A percentile compares a stretch with the other conserved stretches of the same genome.
phyloP scores from a whole-genome alignment of 805 yeast species.

The Starmerella vaccinii region DNA sequence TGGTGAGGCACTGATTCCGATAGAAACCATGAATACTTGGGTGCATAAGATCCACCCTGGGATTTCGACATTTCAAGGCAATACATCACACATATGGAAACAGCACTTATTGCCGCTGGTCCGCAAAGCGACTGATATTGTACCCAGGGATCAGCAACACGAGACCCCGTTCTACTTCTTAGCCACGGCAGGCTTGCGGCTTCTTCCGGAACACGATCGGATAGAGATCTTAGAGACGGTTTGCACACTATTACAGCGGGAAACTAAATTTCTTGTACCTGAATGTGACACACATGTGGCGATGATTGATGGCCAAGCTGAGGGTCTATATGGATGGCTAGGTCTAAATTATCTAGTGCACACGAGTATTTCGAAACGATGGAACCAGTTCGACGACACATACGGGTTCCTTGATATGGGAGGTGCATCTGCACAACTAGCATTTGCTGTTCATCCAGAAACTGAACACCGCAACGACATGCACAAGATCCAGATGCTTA shows the following conservation, averaged over 20 bases:
- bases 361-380: constrained; percentile 36
- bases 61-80: constrained; percentile 54
- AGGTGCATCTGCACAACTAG: constrained; percentile 94
- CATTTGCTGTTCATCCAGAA: constrained; percentile 61
- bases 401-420: constrained; percentile 99
- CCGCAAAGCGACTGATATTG: constrained; percentile 54
- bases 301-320: constrained; percentile 87
- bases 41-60: constrained; percentile 71
- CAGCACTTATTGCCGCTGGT: constrained; percentile 59
- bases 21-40: constrained; percentile 59
- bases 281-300: constrained; percentile 63
- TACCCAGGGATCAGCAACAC: constrained; percentile 50
- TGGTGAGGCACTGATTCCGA: constrained; percentile 52
- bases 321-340: constrained; percentile 93
- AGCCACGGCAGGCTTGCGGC: constrained; percentile 96
- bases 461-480: constrained; percentile 56
- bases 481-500: constrained; percentile 53
- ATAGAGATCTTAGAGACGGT: constrained; percentile 46
- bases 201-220: constrained; percentile 49
- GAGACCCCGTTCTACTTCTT: constrained; percentile 81
- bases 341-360: constrained; percentile 70
- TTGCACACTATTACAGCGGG: constrained; percentile 45
- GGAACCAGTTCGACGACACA: constrained; percentile 31
- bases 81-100: constrained; percentile 51
- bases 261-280: constrained; percentile 47